Conservation (phyloP, 2,329 filamentous ascomycete genomes). For the Septoria linicola region DNA sequence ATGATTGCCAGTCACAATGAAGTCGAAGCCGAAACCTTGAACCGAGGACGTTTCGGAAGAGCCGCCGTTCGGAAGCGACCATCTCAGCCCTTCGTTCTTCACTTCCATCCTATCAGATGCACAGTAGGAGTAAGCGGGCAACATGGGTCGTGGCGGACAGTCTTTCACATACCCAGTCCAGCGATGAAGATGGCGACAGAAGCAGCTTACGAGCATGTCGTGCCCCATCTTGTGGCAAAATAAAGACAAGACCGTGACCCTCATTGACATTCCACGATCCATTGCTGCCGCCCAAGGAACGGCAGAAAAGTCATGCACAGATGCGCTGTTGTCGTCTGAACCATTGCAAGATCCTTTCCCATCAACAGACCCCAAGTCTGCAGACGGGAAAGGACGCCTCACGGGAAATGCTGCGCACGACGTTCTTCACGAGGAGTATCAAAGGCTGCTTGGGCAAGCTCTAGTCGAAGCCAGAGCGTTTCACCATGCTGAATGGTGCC, state of each 20-base stretch:
- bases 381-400: slow-evolving; percentile 46
- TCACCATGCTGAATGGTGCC: slow-evolving; percentile 38
- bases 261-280: slow-evolving; percentile 70
- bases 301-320: slow-evolving; percentile 39
- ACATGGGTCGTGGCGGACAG: neutral
- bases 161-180: neutral
- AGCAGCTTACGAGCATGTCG: slow-evolving; percentile 17
- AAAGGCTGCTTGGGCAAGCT: slow-evolving; percentile 41
- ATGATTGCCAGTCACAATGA: slow-evolving; percentile 1
- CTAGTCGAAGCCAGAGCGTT: slow-evolving; percentile 37
- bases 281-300: slow-evolving; percentile 65
- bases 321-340: slow-evolving; percentile 48
- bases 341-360: slow-evolving; percentile 51
- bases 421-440: slow-evolving; percentile 42
- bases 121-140: neutral
- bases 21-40: slow-evolving; percentile 11
- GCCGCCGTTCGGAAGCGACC: neutral
- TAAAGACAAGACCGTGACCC: slow-evolving; percentile 49
- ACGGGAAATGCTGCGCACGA: slow-evolving; percentile 33
- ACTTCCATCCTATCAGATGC: slow-evolving; percentile 8
- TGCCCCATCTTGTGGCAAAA: slow-evolving; percentile 57
- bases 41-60: slow-evolving; percentile 10
- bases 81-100: neutral
- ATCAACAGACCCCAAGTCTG: slow-evolving; percentile 58
- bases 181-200: neutral